Evolutionary conservation across 306 rosid species (phyloP), one percentile per base, ranked within the genome.

Genomic region (Malus sylvestris): DNA sequence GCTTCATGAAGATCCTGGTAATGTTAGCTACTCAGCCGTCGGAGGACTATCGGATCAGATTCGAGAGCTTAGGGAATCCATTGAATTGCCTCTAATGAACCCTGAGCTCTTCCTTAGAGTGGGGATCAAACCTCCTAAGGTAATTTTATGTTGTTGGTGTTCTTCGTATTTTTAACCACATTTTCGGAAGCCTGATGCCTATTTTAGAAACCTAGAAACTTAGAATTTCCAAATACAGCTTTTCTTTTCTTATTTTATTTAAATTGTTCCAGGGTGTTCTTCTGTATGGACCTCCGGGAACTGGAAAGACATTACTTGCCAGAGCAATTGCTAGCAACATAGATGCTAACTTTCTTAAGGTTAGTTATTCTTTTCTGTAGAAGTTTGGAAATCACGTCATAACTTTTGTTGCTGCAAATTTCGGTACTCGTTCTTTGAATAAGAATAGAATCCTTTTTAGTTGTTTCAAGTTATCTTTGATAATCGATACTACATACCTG

Each of bases 91-190:
- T 72, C 90, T 95, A 70, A 95, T 89, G 98, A 95, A 95, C 76
- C 99, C 99, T 40, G 99, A 95, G 85, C 96, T 95, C 76, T 95
- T 95, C 77, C 52, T 90, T 73, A 87, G 99, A 70, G 99, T 95
- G 83, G 99, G 99, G 68, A 91, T 95, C 80, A 95, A 95, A 78
- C 99, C 99, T 40, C 99, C 99, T 15, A 95, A 95, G 97, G 99
- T 92, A 42, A 19, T 66, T 75, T 51, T 53, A 16, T 19, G 20
- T 57, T 72, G 23, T 72, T 72, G 67, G 53, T 38, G 42, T 40
- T 29, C 16, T 22, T 62, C 8, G 4, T 46, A 20, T 4, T 73
- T 12, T 61, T 7, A 14, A 12, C 66, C 14, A 55, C 69, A n/a
- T 65, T 32, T 29, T 44, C 22, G 23, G 32, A 22, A 62, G 27